Conservation (phyloP, 805 yeast genomes). For the Kodamaea lidongshanica region DNA sequence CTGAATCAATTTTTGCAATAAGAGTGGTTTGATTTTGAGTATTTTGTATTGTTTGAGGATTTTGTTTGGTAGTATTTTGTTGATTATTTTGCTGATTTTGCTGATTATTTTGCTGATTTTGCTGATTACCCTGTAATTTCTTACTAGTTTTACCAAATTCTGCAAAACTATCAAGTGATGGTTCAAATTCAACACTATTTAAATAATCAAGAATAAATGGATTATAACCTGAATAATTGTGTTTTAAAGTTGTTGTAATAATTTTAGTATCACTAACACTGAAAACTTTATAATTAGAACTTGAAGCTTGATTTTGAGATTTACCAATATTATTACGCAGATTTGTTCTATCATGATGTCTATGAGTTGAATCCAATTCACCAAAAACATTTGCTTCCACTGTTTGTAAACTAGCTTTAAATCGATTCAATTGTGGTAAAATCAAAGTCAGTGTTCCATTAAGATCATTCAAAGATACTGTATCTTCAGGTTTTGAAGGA, state of each 20-base stretch:
- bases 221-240: conserved; percentile 64
- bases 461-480: conserved; percentile 9
- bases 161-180: conserved; percentile 50
- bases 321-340: conserved; percentile 14
- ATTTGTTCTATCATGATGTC: conserved; percentile 10
- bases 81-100: too few species aligned
- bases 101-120: neutral
- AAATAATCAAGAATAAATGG: conserved; percentile 57
- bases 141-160: conserved; percentile 53
- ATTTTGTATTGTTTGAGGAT: too few species aligned
- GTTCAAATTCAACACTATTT: conserved; percentile 46
- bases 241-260: conserved; percentile 33
- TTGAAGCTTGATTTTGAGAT: conserved; percentile 6
- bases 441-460: conserved; percentile 20
- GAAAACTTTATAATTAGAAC: conserved; percentile 16
- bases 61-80: too few species aligned
- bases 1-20: conserved; percentile 57
- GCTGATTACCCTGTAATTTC: too few species aligned
- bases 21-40: too few species aligned
- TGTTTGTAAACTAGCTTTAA: conserved; percentile 34
- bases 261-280: conserved; percentile 26
- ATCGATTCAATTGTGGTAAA: conserved; percentile 26
- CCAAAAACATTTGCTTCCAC: conserved; percentile 39
- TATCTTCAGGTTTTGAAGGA: conserved; percentile 9
- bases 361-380: conserved; percentile 35